A percentile compares a stretch with the other conserved stretches of the same genome.
Conservation (phyloP, 1,139 yeast genomes). For the Taphrina flavorubra region DNA sequence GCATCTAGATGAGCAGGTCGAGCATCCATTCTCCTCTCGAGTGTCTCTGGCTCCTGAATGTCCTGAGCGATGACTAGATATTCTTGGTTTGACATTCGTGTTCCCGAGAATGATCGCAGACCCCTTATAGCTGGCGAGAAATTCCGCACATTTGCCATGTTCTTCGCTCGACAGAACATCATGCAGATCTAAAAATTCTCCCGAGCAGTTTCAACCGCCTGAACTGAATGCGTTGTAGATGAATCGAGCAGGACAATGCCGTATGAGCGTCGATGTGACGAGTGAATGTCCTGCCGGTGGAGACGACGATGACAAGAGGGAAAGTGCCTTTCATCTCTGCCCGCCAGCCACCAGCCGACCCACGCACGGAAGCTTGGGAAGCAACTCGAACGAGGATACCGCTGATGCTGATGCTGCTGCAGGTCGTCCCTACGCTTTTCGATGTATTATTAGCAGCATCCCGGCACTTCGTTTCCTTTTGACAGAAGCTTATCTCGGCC, state of each 20-base stretch:
- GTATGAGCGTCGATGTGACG: neutral
- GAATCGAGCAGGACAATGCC: too few species aligned
- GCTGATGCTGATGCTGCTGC: neutral
- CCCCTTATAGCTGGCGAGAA: neutral
- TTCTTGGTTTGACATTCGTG: neutral
- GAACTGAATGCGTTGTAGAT: too few species aligned
- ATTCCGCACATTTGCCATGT: neutral
- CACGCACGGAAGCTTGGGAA: neutral
- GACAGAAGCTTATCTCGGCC: constrained; percentile 4
- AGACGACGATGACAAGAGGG: neutral
- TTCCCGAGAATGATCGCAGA: constrained; percentile 5
- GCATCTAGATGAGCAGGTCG: constrained; percentile 33
- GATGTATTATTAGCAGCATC: neutral
- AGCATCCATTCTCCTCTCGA: constrained; percentile 19
- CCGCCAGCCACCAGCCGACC: neutral
- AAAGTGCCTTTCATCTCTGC: neutral
- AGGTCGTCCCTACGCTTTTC: neutral
- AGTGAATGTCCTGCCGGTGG: neutral
- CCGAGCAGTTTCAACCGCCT: too few species aligned
- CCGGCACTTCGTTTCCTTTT: neutral
- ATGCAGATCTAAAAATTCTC: too few species aligned
- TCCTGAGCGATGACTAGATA: constrained; percentile 34
- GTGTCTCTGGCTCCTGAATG: constrained; percentile 24
- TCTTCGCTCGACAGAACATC: too few species aligned
- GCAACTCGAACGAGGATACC: neutral